Evolutionary conservation across 768 basidiomycete genomes (phyloP).

Genomic region (Termitomyces sp.): DNA sequence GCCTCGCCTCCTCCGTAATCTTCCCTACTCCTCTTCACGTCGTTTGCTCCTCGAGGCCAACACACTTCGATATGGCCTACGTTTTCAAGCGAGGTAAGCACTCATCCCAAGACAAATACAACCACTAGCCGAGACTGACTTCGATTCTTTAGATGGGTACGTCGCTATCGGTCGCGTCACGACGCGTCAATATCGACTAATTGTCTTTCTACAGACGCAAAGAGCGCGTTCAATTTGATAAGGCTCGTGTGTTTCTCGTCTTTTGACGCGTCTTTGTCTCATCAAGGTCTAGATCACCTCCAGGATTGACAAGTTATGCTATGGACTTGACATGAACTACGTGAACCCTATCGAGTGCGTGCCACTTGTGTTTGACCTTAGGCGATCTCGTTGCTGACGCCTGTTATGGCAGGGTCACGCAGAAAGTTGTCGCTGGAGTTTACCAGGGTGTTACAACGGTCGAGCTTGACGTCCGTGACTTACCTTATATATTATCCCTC

Average conservation of each 20-base stretch:
- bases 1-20: conserved; percentile 23
- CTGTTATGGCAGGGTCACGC: conserved; percentile 61
- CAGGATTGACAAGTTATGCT: conserved; percentile 87
- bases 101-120: neutral
- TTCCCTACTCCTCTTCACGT: conserved; percentile 16
- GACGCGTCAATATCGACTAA: conserved; percentile 32
- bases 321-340: conserved; percentile 90
- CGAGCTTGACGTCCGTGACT: conserved; percentile 82
- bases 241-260: conserved; percentile 46
- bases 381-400: neutral
- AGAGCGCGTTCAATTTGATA: conserved; percentile 92
- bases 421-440: conserved; percentile 91
- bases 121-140: conserved; percentile 9
- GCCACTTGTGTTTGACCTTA: neutral
- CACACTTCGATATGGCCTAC: conserved; percentile 29
- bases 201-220: conserved; percentile 57
- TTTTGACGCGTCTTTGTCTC: conserved; percentile 15
- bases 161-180: conserved; percentile 33
- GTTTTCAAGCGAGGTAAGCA: conserved; percentile 42
- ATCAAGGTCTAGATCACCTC: conserved; percentile 68
- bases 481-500: neutral
- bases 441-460: conserved; percentile 96
- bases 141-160: conserved; percentile 42
- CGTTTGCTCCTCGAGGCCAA: conserved; percentile 6
- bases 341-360: conserved; percentile 91